Evolutionary conservation across 1,284 basidiomycete genomes (phyloP).

Genomic region (Boletus mariae): DNA sequence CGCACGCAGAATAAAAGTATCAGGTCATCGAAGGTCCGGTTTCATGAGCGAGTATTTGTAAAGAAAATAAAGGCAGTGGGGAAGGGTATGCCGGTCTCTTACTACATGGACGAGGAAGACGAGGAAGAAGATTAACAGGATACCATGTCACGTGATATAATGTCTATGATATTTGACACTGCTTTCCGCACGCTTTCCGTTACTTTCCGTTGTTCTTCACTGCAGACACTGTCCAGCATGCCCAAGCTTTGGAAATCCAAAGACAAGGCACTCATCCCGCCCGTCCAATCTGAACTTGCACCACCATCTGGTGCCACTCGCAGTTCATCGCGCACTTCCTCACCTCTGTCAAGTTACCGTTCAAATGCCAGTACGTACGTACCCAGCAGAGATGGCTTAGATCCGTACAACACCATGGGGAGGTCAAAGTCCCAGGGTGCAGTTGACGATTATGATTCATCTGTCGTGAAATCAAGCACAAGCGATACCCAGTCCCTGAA

Average conservation of each 20-base stretch:
- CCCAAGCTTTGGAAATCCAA: slow-evolving; percentile 70
- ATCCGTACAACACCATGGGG: slow-evolving; percentile 41
- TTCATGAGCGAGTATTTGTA: slow-evolving; percentile 77
- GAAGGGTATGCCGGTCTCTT: slow-evolving; percentile 49
- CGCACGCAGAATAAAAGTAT: slow-evolving; percentile 19
- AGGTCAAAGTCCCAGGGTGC: slow-evolving; percentile 25
- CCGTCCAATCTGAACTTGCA: slow-evolving; percentile 40
- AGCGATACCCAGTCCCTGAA: slow-evolving; percentile 52
- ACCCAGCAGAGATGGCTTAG: slow-evolving; percentile 58
- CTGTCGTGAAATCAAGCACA: slow-evolving; percentile 42
- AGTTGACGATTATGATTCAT: slow-evolving; percentile 20
- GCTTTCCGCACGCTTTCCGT: background rate
- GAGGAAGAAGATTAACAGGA: slow-evolving; percentile 29
- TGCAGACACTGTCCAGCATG: slow-evolving; percentile 41
- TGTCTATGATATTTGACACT: background rate
- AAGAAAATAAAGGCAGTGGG: slow-evolving; percentile 73
- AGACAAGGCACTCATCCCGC: slow-evolving; percentile 68
- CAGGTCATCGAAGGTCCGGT: slow-evolving; percentile 55
- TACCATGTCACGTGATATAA: slow-evolving; percentile 17
- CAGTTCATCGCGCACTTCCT: slow-evolving; percentile 33
- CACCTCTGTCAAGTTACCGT: slow-evolving; percentile 44
- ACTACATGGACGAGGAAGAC: slow-evolving; percentile 37
- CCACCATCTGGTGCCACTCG: slow-evolving; percentile 33
- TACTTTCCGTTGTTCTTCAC: background rate
- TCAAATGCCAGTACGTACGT: slow-evolving; percentile 62